Base-by-base conservation (phyloP, 345 rosid genomes). In the Citrus medica region DNA sequence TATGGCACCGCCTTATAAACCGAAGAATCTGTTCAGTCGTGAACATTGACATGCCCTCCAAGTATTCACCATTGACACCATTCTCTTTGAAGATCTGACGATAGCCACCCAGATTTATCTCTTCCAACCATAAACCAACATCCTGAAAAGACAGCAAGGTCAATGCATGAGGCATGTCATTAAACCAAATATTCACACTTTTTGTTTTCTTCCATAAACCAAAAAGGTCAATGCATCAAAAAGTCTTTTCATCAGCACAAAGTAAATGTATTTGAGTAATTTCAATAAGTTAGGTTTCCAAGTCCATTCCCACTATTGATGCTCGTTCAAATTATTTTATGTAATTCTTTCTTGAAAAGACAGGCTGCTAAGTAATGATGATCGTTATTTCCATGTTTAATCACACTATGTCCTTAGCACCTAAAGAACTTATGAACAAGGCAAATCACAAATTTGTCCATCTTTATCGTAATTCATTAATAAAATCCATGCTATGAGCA, bases 21-120 rank as follows among this genome's bases (percentile, higher is more conserved):
- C 94, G 91, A 83, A 95, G 94, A 85, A 95, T 95, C 87, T 95
- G 99, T 79, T 95, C 98, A 16, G 98, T 95, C 37, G 99, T 95
- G 89, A 95, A 95, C 86, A 92, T 94, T 62, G 98, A 95, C 98
- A 95, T 95, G 89, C 96, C 92, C 83, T 95, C 99, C 73, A 92
- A 79, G 88, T 92, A 95, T 66, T 95, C 99, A 77, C 99, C 99
- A 61, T 95, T 95, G 66, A 95, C 98, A 60, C 98, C 90, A 24
- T 89, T 92, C 77, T 95, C 97, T 86, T 93, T 90, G 85, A 95
- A 95, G 72, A 91, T 95, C 80, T 85, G 93, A 12, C 99, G 90
- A 84, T 95, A 95, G 87, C 91, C 85, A 21, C 98, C 98, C 69
- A 95, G 84, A 80, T 95, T 93, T 81, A 95, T 93, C 80, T 91